These are phyloP conservation scores for Chaetothyriales sp. DNA, from an alignment of 2,329 filamentous ascomycete genomes.

Conservation along the genomic window DNA sequence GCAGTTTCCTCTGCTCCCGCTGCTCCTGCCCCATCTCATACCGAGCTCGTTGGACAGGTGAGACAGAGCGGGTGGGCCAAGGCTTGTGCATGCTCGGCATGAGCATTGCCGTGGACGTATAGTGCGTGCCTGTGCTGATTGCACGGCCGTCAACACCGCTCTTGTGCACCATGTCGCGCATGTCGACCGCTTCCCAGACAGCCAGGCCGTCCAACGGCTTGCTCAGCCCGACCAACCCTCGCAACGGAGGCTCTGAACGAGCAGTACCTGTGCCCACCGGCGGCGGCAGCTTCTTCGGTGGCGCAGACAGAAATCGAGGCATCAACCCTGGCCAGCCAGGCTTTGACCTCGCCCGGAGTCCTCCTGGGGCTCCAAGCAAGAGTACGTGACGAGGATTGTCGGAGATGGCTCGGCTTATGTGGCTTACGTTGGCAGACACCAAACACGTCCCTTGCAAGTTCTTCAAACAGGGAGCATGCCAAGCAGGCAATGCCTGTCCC, in stretches of 20 bases:
- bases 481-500: slow-evolving; percentile 88
- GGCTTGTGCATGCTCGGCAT: background rate
- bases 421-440: slow-evolving; percentile 47
- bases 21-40: background rate
- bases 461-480: slow-evolving; percentile 89
- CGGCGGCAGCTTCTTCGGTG: slow-evolving; percentile 3
- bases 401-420: background rate
- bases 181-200: background rate
- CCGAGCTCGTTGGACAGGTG: no score
- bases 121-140: background rate
- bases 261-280: background rate
- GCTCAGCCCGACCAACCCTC: background rate
- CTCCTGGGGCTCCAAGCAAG: slow-evolving; percentile 31
- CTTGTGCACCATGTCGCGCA: background rate
- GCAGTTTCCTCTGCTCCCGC: background rate
- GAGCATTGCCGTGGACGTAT: background rate
- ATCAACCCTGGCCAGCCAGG: slow-evolving; percentile 15
- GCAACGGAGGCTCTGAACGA: background rate
- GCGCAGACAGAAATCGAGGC: slow-evolving; percentile 9
- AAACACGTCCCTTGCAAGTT: slow-evolving; percentile 99
- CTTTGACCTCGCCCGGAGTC: slow-evolving; percentile 33
- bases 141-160: background rate
- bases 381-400: slow-evolving; percentile 16
- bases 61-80: background rate
- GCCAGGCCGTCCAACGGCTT: background rate